Percentiles rank a stretch among this genome's conserved stretches.
Evolutionary conservation across 805 yeast genomes (phyloP).

Genomic region (Schwanniomyces occidentalis): DNA sequence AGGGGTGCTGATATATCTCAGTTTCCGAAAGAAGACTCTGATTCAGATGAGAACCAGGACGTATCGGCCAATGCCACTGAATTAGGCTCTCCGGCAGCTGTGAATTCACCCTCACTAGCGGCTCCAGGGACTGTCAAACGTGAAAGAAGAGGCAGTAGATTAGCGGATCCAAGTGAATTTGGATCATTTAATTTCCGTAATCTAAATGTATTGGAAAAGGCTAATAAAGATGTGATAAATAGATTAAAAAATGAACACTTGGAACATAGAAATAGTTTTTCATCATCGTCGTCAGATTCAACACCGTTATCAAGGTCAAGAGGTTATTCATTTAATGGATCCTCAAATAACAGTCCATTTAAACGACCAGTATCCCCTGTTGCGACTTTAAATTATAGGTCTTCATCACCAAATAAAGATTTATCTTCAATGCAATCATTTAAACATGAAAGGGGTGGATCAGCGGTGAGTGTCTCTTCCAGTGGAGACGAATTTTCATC

Average conservation of each 20-base stretch:
- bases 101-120: slow-evolving; percentile 8
- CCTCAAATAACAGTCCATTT: slow-evolving; percentile 35
- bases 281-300: slow-evolving; percentile 51
- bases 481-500: slow-evolving; percentile 32
- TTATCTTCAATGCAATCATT: slow-evolving; percentile 14
- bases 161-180: slow-evolving; percentile 77
- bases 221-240: slow-evolving; percentile 89
- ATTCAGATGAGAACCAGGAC: slow-evolving; percentile 27
- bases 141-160: slow-evolving; percentile 71
- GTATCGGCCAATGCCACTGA: slow-evolving; percentile 17
- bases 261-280: slow-evolving; percentile 53
- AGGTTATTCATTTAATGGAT: slow-evolving; percentile 32
- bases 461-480: slow-evolving; percentile 30
- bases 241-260: slow-evolving; percentile 81
- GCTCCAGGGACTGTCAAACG: slow-evolving; percentile 33
- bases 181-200: slow-evolving; percentile 93
- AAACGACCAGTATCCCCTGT: slow-evolving; percentile 51
- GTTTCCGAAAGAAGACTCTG: slow-evolving; percentile 53
- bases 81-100: slow-evolving; percentile 15
- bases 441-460: slow-evolving; percentile 33
- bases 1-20: slow-evolving; percentile 81
- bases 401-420: slow-evolving; percentile 29
- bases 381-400: slow-evolving; percentile 12
- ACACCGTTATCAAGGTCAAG: slow-evolving; percentile 36
- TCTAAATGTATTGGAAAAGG: slow-evolving; percentile 85